A percentile compares a stretch with the other conserved stretches of the same genome.
Evolutionary conservation across 257 asterid species (phyloP).

Genomic region (Solanum chmielewskii): DNA sequence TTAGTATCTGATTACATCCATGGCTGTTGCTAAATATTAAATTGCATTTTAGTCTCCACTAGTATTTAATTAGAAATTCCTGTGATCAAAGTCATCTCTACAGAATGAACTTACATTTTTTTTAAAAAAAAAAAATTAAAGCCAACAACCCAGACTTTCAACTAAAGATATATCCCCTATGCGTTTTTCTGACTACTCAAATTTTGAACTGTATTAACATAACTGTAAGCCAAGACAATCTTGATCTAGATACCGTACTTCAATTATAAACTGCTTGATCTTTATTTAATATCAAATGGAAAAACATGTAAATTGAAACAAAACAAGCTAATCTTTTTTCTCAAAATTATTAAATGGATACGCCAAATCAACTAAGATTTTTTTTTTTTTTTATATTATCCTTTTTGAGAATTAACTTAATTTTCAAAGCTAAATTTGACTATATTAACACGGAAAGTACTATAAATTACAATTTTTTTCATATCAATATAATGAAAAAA

Average conservation of each 20-base stretch:
- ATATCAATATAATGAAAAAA: too few relatives aligned
- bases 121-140: too few relatives aligned
- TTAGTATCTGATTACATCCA: background rate
- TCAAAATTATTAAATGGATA: background rate
- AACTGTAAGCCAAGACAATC: background rate
- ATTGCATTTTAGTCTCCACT: background rate
- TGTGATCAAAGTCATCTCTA: background rate
- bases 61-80: background rate
- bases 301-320: background rate
- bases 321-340: background rate
- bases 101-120: background rate
- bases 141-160: background rate
- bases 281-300: background rate
- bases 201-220: background rate
- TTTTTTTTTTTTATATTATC: too few relatives aligned
- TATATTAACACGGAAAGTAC: too few relatives aligned
- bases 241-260: background rate
- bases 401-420: too few relatives aligned
- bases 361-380: background rate
- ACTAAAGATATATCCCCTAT: background rate
- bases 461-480: too few relatives aligned
- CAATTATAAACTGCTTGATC: background rate
- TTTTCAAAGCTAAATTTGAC: too few relatives aligned
- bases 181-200: background rate
- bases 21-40: background rate